Evolutionary conservation across 139 green algal species (phyloP).

Genomic region (Nannochloris sp.): DNA sequence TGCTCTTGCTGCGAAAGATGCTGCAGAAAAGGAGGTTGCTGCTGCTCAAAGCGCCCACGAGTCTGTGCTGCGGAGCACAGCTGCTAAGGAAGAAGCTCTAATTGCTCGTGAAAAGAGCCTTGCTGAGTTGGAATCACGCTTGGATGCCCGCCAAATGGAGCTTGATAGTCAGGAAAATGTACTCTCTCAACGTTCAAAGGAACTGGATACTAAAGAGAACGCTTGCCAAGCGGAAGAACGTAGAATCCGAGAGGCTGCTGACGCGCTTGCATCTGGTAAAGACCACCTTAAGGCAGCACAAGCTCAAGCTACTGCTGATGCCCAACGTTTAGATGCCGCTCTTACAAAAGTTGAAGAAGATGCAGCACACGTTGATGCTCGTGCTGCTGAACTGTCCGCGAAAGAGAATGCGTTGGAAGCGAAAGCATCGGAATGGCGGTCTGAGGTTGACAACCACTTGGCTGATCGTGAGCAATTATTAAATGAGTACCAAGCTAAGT

Average conservation of each 20-base stretch:
- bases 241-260: not conserved
- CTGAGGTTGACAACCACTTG: constrained; percentile 37
- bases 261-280: not conserved
- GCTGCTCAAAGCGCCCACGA: not conserved
- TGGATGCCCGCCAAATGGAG: too few relatives aligned
- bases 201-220: too few relatives aligned
- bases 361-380: constrained; percentile 6
- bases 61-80: not conserved
- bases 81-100: not conserved
- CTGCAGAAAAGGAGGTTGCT: constrained; percentile 11
- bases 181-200: too few relatives aligned
- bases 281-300: not conserved
- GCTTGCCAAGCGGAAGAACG: too few relatives aligned
- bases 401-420: constrained; percentile 36
- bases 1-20: constrained; percentile 11
- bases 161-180: too few relatives aligned
- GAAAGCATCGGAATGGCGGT: constrained; percentile 38
- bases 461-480: not conserved
- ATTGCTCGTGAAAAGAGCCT: too few relatives aligned
- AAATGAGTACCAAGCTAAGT: not conserved
- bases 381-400: constrained; percentile 25
- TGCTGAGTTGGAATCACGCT: too few relatives aligned
- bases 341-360: not conserved
- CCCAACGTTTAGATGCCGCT: not conserved
- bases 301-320: not conserved